Evolutionary conservation across 495 filamentous ascomycete genomes (phyloP).

Genomic region (Diplogelasinospora grovesii): DNA sequence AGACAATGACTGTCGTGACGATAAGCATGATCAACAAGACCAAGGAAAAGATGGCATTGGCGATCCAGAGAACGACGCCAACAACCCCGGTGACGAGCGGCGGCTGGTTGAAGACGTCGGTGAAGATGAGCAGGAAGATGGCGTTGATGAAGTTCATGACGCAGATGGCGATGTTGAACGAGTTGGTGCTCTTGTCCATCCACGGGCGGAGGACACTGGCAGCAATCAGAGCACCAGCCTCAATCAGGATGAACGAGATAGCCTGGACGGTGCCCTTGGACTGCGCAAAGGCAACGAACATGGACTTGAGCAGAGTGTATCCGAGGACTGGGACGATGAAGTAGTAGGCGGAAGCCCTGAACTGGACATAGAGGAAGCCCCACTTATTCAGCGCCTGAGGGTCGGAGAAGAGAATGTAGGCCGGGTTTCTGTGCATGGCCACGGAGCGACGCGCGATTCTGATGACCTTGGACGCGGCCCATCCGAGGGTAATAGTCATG

Average conservation of each 20-base stretch:
- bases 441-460: constrained; percentile 83
- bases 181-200: constrained; percentile 99
- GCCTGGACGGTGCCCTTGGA: constrained; percentile 66
- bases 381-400: constrained; percentile 92
- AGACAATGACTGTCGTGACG: constrained; percentile 72
- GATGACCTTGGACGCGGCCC: constrained; percentile 88
- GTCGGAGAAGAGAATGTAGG: constrained; percentile 96
- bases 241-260: constrained; percentile 76
- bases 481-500: constrained; percentile 73
- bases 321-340: constrained; percentile 79
- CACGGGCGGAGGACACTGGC: constrained; percentile 82
- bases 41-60: constrained; percentile 81
- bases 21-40: constrained; percentile 84
- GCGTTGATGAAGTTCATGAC: constrained; percentile 86
- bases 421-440: constrained; percentile 91
- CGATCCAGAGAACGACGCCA: constrained; percentile 90
- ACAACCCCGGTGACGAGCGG: constrained; percentile 88
- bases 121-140: constrained; percentile 79
- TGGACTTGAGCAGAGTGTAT: constrained; percentile 77
- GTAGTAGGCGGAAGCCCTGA: constrained; percentile 94
- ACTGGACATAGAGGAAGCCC: constrained; percentile 98
- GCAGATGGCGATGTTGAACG: constrained; percentile 91
- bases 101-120: constrained; percentile 79
- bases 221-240: constrained; percentile 71
- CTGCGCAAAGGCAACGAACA: constrained; percentile 88